phyloP scores from a whole-genome alignment of 805 yeast genomes.

The Myxozyma mucilagina region DNA sequence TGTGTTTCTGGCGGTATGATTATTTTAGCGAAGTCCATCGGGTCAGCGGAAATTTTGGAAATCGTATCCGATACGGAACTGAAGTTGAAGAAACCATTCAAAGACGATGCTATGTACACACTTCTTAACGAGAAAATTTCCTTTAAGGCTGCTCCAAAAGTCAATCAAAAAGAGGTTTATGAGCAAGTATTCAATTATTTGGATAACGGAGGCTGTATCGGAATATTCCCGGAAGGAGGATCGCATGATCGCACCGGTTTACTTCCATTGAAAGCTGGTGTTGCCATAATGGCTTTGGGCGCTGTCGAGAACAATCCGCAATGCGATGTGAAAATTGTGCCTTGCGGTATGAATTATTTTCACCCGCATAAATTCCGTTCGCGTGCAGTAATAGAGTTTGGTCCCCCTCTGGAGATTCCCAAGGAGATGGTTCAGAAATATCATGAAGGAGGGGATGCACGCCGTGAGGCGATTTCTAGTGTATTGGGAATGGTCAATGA shows the following conservation, averaged over 20 bases:
- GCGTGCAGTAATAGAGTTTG: slow-evolving; percentile 93
- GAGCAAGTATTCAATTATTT: slow-evolving; percentile 81
- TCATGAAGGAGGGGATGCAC: slow-evolving; percentile 57
- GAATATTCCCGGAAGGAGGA: slow-evolving; percentile 98
- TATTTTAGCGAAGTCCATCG: slow-evolving; percentile 75
- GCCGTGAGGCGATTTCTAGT: slow-evolving; percentile 71
- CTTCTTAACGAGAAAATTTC: slow-evolving; percentile 51
- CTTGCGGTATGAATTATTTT: slow-evolving; percentile 97
- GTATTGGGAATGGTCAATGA: slow-evolving; percentile 68
- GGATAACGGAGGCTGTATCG: slow-evolving; percentile 76
- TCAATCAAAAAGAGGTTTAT: slow-evolving; percentile 84
- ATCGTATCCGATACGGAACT: slow-evolving; percentile 73
- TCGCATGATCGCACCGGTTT: slow-evolving; percentile 93
- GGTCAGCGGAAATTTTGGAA: slow-evolving; percentile 68
- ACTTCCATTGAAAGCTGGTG: slow-evolving; percentile 94
- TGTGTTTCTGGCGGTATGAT: slow-evolving; percentile 66
- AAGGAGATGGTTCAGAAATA: slow-evolving; percentile 65
- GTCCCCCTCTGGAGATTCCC: slow-evolving; percentile 74
- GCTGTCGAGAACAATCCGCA: slow-evolving; percentile 78
- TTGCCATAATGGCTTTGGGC: slow-evolving; percentile 96
- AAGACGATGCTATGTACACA: slow-evolving; percentile 48
- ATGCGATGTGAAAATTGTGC: slow-evolving; percentile 81
- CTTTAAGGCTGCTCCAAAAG: slow-evolving; percentile 75
- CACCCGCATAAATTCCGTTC: slow-evolving; percentile 94
- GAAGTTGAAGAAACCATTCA: slow-evolving; percentile 67